A percentile compares a stretch with the other conserved stretches of the same genome.
Evolutionary conservation across 768 basidiomycete species (phyloP).

Genomic region (Dioszegia crocea): DNA sequence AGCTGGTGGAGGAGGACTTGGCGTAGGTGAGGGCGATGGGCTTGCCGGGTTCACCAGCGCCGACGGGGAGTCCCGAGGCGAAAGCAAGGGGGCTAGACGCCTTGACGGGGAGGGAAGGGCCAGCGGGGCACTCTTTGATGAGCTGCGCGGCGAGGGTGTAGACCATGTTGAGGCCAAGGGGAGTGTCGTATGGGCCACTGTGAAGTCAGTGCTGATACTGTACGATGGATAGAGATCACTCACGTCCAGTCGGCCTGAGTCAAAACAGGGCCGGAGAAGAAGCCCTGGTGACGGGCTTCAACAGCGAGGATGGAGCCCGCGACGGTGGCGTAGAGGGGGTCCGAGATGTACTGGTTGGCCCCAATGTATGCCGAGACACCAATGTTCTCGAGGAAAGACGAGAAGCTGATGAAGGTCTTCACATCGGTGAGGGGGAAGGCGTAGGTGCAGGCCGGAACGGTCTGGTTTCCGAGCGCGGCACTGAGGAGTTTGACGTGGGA

Average conservation of each 20-base stretch:
- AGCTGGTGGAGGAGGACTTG: background rate
- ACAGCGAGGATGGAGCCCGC: slow-evolving; percentile 61
- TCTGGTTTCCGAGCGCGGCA: slow-evolving; percentile 53
- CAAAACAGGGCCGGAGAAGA: slow-evolving; percentile 32
- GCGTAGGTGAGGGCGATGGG: slow-evolving; percentile 57
- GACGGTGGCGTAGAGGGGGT: slow-evolving; percentile 53
- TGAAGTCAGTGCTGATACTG: background rate
- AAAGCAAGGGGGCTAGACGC: slow-evolving; percentile 55
- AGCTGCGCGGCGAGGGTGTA: slow-evolving; percentile 55
- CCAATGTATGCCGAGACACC: slow-evolving; percentile 61
- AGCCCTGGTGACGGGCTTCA: slow-evolving; percentile 63
- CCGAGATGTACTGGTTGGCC: slow-evolving; percentile 54
- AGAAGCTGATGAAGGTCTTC: slow-evolving; percentile 55
- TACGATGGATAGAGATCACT: background rate
- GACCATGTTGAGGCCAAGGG: slow-evolving; percentile 53
- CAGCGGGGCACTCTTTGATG: slow-evolving; percentile 59
- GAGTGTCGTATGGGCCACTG: slow-evolving; percentile 56
- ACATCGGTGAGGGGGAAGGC: slow-evolving; percentile 57
- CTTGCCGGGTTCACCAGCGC: slow-evolving; percentile 35
- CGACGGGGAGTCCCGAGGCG: slow-evolving; percentile 9
- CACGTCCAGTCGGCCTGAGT: slow-evolving; percentile 8
- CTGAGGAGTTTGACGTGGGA: slow-evolving; percentile 59
- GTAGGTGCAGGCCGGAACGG: slow-evolving; percentile 60
- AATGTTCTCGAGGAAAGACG: slow-evolving; percentile 60
- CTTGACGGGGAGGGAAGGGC: slow-evolving; percentile 56